A percentile compares a stretch with the other conserved stretches of the same genome.
Evolutionary conservation across 495 filamentous ascomycete species (phyloP).

Genomic region (Saxispiralis lemnorum): DNA sequence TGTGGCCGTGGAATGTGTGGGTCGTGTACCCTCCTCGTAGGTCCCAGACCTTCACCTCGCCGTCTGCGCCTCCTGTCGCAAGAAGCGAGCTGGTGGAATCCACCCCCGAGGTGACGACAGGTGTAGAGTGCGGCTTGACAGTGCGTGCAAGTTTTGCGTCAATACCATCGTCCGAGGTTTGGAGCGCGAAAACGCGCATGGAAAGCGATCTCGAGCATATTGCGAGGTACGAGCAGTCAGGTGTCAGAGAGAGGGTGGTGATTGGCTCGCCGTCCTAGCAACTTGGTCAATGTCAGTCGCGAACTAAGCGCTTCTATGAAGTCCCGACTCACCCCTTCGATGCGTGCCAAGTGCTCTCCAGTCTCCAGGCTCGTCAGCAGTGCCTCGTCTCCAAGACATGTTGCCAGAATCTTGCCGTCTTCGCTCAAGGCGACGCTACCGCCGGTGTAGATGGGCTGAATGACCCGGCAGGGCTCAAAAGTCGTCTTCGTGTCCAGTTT

Average conservation of each 20-base stretch:
- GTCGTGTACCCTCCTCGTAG: constrained; percentile 79
- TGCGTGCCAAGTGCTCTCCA: constrained; percentile 61
- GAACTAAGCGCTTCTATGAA: neutral
- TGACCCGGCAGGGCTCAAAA: constrained; percentile 60
- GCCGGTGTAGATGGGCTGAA: constrained; percentile 87
- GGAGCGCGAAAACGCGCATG: constrained; percentile 75
- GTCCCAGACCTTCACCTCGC: constrained; percentile 91
- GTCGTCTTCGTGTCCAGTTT: constrained; percentile 47
- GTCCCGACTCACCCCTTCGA: constrained; percentile 58
- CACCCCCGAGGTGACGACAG: constrained; percentile 65
- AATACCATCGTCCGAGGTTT: constrained; percentile 33
- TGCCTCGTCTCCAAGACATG: constrained; percentile 74
- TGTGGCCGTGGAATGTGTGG: constrained; percentile 84
- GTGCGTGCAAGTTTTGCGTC: constrained; percentile 54
- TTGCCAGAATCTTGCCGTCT: constrained; percentile 66
- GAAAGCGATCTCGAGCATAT: constrained; percentile 83
- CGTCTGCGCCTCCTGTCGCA: constrained; percentile 82
- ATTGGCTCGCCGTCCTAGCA: constrained; percentile 77
- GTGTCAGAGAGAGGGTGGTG: constrained; percentile 72
- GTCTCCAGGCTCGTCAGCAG: constrained; percentile 71
- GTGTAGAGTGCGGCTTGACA: constrained; percentile 75
- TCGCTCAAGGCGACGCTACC: constrained; percentile 70
- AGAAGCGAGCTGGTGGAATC: constrained; percentile 78
- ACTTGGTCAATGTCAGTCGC: constrained; percentile 20
- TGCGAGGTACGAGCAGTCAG: constrained; percentile 69